Conservation (phyloP, 192 early-diverging fungal genomes). For the Backusella parvicylindrica region DNA sequence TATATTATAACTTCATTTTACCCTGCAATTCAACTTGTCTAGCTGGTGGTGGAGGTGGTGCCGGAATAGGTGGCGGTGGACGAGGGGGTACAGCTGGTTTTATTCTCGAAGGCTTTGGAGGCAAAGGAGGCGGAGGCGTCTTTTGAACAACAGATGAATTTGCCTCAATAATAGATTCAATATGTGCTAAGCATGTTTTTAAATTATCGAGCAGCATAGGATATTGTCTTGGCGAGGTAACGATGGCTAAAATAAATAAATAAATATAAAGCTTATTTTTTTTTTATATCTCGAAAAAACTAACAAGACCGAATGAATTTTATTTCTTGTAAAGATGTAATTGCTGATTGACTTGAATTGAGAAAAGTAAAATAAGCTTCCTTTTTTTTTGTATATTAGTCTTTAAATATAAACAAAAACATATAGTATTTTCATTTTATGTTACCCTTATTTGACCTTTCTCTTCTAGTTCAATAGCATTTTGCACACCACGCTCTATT, state of each 20-base stretch:
- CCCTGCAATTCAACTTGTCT: slow-evolving; percentile 10
- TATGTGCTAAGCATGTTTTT: slow-evolving; percentile 21
- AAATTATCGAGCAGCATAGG: slow-evolving; percentile 13
- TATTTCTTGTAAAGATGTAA: slow-evolving; percentile 46
- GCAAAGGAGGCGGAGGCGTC: slow-evolving; percentile 37
- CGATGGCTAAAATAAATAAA: slow-evolving; percentile 17
- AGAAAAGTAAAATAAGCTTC: slow-evolving; percentile 55
- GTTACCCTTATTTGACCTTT: slow-evolving; percentile 32
- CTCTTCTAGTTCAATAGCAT: slow-evolving; percentile 26
- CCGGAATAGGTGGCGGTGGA: slow-evolving; percentile 43
- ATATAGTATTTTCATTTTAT: neutral
- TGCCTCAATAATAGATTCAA: slow-evolving; percentile 21
- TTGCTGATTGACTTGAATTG: slow-evolving; percentile 38
- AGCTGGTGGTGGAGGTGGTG: neutral
- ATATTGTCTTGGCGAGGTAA: slow-evolving; percentile 25
- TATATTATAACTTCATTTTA: neutral
- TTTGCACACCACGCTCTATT: slow-evolving; percentile 22
- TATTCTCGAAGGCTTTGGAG: slow-evolving; percentile 51
- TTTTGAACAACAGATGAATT: slow-evolving; percentile 17
- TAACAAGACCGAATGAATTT: slow-evolving; percentile 59
- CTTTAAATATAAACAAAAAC: neutral
- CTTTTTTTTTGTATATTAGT: slow-evolving; percentile 28
- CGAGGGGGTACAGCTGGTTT: slow-evolving; percentile 50
- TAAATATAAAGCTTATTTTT: neutral
- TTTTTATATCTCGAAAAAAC: slow-evolving; percentile 3